Evolutionary conservation across 2,329 filamentous ascomycete genomes (phyloP), one percentile per base, ranked within the genome.

Genomic region (Paraconiothyrium sp.): DNA sequence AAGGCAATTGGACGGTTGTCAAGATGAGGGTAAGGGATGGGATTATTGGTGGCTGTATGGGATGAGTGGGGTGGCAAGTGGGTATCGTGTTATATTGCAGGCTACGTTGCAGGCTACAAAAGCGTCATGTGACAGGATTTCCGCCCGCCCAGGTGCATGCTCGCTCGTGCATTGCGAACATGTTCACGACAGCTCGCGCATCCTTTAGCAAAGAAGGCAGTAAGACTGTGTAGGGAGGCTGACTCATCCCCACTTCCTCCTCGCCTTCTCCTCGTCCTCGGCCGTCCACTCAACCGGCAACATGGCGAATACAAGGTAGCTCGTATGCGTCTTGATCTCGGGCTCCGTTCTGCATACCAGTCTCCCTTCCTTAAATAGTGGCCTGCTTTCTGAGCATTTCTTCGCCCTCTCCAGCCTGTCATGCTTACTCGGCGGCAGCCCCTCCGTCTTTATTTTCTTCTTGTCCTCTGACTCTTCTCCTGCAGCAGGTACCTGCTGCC

Each of bases 291-390:
- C 89, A 47, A 89, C 85, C n/a, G 95, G 94, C 62, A 99, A 80
- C 3, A 95, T 83, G 0, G 95, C 95, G 81, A 99, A 99, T 4
- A 96, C 91, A 4, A 99, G 85, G 77, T 99, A 99, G n/a, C 92
- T 95, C 0, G 95, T 99, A 79, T 99, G 95, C 8, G 92, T 95
- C 84, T 97, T 97, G 62, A 98, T 82, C 73, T 99, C 95, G 0
- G 89, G 83, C 80, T 99, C 95, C 0, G 92, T 89, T 27, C 93
- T 87, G 71, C 96, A 92, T 34, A 93, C 85, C 44, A 98, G 74
- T 32, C 88, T 87, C 0, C 95, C 95, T 63, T 94, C 88, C 74
- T 91, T 87, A 81, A 90, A 97, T 47, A 78, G 35, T 27, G 72
- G 63, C 44, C 76, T 74, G 50, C 66, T 79, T 72, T 72, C 76